Evolutionary conservation across 2,329 filamentous ascomycete genomes (phyloP), one percentile per base, ranked within the genome.

Genomic region (Exophiala spinifera): DNA sequence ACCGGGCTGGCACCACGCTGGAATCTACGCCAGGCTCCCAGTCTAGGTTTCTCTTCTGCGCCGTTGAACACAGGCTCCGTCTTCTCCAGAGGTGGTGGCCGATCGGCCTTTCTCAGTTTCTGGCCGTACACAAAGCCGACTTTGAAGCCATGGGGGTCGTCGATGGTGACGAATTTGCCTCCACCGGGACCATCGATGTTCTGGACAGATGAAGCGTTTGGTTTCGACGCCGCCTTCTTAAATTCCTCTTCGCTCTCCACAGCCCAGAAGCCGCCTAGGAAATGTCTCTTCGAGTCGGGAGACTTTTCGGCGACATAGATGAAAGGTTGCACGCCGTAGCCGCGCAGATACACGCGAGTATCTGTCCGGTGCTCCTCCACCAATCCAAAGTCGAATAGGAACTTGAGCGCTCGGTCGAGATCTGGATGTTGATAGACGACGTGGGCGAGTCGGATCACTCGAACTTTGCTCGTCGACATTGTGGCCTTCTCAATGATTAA

Each of bases 251-350:
- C 28, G n/a, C 20, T 49, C 25, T 57, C 58, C 8, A 61, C 58
- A 2, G 52, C 58, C 58, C 58, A 61, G 42, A 23, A 55, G 3
- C 20, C 53, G 13, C 55, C 58, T 5, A 44, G 19, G 42, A 61
- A 61, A 43, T 60, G 54, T 42, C 51, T 31, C 28, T 53, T 51
- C 37, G 21, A 17, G 17, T 61, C 58, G 20, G 58, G 58, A 3
- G 55, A 58, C 37, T 53, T 17, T 42, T 55, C 51, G 14, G 55
- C 55, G 59, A 80, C 82, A 42, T 85, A 74, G 2, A 84, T 71
- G 65, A 82, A 85, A 11, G 81, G 81, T 61, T 85, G 82, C 5
- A 69, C 70, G 13, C 83, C 82, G 63, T 84, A 85, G 15, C 83
- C 83, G 37, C 80, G 77, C 66, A 78, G 84, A 71, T 80, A 86